Percentiles rank a stretch among this genome's conserved stretches.
phyloP scores from a whole-genome alignment of 345 rosid species.

The Populus simonii region DNA sequence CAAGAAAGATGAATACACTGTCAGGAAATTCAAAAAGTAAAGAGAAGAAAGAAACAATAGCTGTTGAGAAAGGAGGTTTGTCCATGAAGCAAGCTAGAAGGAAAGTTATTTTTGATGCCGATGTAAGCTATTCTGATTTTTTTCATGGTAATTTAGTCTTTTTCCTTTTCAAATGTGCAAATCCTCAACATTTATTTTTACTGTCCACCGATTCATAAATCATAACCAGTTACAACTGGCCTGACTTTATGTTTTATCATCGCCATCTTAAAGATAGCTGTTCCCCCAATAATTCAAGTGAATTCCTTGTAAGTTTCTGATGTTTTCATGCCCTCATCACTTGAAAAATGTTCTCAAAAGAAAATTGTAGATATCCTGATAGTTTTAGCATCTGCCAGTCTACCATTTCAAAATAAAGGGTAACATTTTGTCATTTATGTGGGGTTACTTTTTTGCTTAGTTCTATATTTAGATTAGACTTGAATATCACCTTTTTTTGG shows the following conservation, averaged over 20 bases:
- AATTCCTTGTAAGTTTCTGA: not conserved
- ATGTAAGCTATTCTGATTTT: constrained; percentile 30
- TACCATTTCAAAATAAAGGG: not conserved
- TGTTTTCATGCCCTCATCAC: not conserved
- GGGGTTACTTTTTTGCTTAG: not conserved
- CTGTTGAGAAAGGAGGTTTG: constrained; percentile 11
- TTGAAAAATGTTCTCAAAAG: not conserved
- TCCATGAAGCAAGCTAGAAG: constrained; percentile 18
- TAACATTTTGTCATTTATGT: not conserved
- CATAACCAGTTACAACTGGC: no score
- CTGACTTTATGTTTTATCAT: no score
- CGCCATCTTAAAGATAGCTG: no score
- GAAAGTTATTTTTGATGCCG: constrained; percentile 34
- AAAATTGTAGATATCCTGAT: not conserved
- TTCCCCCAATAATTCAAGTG: not conserved
- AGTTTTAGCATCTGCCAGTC: not conserved
- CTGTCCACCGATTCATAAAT: no score
- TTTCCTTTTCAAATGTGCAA: not conserved
- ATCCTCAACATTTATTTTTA: not conserved
- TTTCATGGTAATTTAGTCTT: not conserved
- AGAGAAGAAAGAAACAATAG: not conserved
- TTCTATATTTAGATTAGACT: not conserved
- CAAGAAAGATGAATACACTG: constrained; percentile 8
- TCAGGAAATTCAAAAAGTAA: constrained; percentile 2
- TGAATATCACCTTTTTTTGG: not conserved